Evolutionary conservation across 2,329 filamentous ascomycete species (phyloP).

Genomic region (Akanthomyces lecanii): DNA sequence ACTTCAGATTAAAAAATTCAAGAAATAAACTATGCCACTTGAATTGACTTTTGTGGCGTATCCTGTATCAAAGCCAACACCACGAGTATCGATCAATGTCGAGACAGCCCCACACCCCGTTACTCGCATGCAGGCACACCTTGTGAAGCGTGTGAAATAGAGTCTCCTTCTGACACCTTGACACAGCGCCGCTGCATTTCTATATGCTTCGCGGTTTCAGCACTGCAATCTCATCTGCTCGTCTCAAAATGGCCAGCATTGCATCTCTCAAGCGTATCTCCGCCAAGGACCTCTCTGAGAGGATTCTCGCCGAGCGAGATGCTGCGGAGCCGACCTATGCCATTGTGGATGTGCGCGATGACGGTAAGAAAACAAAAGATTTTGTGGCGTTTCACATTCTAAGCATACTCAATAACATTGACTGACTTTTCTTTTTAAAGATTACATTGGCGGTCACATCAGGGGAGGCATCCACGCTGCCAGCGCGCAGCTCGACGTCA

Average conservation of each 20-base stretch:
- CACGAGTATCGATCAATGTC: background rate
- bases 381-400: background rate
- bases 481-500: slow-evolving; percentile 65
- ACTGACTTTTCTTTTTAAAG: slow-evolving; percentile 37
- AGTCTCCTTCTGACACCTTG: background rate
- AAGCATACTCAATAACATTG: background rate
- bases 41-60: background rate
- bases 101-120: background rate
- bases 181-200: background rate
- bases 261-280: slow-evolving; percentile 52
- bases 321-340: slow-evolving; percentile 51
- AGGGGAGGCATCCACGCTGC: slow-evolving; percentile 71
- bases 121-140: background rate
- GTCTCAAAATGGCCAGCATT: slow-evolving; percentile 1
- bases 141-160: background rate
- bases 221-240: background rate
- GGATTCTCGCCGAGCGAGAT: slow-evolving; percentile 51
- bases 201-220: background rate
- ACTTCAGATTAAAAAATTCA: no score
- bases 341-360: slow-evolving; percentile 85
- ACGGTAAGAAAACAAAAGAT: slow-evolving; percentile 45
- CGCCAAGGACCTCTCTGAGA: slow-evolving; percentile 62
- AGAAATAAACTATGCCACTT: background rate
- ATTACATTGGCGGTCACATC: slow-evolving; percentile 91
- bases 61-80: background rate